These are phyloP conservation scores for Asterophora lycoperdoides DNA, from an alignment of 768 basidiomycete species.

Conservation along the genomic window DNA sequence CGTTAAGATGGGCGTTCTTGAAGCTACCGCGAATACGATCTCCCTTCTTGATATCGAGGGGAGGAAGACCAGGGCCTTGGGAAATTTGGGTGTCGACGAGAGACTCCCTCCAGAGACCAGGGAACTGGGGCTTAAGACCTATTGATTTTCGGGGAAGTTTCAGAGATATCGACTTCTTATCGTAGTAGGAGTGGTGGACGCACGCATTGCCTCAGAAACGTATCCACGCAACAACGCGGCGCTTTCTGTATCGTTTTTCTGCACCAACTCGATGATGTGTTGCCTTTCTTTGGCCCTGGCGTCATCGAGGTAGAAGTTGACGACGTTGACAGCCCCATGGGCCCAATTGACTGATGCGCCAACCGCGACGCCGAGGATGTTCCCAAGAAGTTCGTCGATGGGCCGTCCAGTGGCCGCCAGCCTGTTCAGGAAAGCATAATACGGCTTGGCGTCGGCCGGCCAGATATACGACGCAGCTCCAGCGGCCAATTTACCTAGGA, in stretches of 20 bases:
- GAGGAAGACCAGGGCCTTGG: slow-evolving; percentile 30
- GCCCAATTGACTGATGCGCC: slow-evolving; percentile 43
- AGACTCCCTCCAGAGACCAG: slow-evolving; percentile 36
- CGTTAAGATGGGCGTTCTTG: slow-evolving; percentile 42
- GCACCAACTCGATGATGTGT: slow-evolving; percentile 34
- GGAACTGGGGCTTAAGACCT: slow-evolving; percentile 38
- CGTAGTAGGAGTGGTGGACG: too few species aligned
- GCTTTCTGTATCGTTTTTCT: slow-evolving; percentile 29
- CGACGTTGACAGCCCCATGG: slow-evolving; percentile 42
- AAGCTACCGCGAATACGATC: slow-evolving; percentile 39
- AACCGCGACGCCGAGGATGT: slow-evolving; percentile 43
- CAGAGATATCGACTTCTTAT: too few species aligned
- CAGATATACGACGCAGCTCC: background rate
- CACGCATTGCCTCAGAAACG: slow-evolving; percentile 48
- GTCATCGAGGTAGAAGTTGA: slow-evolving; percentile 52
- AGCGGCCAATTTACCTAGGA: slow-evolving; percentile 2
- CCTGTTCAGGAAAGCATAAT: slow-evolving; percentile 34
- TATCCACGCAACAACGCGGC: slow-evolving; percentile 41
- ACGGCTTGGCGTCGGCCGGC: slow-evolving; percentile 25
- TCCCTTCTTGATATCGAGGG: slow-evolving; percentile 35
- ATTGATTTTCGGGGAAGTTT: too few species aligned
- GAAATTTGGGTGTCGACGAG: slow-evolving; percentile 29
- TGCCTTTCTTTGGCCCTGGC: slow-evolving; percentile 33
- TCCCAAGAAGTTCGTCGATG: slow-evolving; percentile 37
- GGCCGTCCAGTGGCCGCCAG: slow-evolving; percentile 34